These are phyloP conservation scores for Pontederia crassipes DNA, from an alignment of 176 grass and related monocot species.

Conservation along the genomic window DNA sequence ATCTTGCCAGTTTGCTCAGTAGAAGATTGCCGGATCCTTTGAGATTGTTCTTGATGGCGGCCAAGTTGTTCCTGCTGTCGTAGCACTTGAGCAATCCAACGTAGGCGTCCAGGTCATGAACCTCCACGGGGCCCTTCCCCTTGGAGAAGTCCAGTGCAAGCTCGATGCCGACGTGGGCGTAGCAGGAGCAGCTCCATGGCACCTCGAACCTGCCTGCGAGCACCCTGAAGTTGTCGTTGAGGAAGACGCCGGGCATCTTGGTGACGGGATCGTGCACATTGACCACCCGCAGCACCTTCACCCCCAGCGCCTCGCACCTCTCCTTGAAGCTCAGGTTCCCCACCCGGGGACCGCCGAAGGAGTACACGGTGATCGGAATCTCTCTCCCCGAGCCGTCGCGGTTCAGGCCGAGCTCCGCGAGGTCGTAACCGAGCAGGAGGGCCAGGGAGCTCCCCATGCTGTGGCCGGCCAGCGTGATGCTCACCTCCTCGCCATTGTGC, in stretches of 20 bases:
- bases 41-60: too few relatives aligned
- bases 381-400: neutral
- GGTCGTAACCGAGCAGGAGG: conserved; percentile 57
- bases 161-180: conserved; percentile 63
- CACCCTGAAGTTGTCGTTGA: conserved; percentile 45
- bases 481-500: conserved; percentile 43
- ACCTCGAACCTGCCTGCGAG: conserved; percentile 30
- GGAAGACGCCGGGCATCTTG: conserved; percentile 55
- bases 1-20: too few relatives aligned
- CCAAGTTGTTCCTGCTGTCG: too few relatives aligned
- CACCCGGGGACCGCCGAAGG: conserved; percentile 54
- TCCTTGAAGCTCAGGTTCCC: conserved; percentile 62
- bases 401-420: conserved; percentile 57
- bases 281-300: conserved; percentile 63
- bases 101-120: conserved; percentile 70
- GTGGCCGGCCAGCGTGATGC: conserved; percentile 63
- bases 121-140: conserved; percentile 43
- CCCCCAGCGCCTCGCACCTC: conserved; percentile 52
- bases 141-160: conserved; percentile 64
- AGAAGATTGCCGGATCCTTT: too few relatives aligned
- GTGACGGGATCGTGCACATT: conserved; percentile 65
- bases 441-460: conserved; percentile 89
- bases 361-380: conserved; percentile 60
- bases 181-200: conserved; percentile 57
- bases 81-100: conserved; percentile 48